Conservation (phyloP, 73 alveolate genomes). For the Paramecium primaurelia region DNA sequence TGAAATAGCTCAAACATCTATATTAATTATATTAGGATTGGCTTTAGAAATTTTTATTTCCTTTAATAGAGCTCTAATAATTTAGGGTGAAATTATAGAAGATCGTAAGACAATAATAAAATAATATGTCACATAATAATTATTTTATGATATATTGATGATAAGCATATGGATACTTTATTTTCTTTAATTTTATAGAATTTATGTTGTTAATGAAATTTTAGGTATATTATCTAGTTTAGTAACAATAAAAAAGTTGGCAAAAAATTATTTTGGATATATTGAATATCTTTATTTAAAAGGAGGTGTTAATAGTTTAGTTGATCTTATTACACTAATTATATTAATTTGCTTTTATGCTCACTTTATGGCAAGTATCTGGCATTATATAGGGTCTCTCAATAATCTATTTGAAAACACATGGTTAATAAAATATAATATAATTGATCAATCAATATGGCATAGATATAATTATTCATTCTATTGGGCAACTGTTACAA, state of each 20-base stretch:
- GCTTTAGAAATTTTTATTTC: neutral
- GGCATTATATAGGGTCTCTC: neutral
- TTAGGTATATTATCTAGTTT: neutral
- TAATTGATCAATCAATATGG: neutral
- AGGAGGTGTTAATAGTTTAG: neutral
- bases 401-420: neutral
- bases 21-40: neutral
- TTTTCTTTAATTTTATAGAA: neutral
- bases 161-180: neutral
- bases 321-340: neutral
- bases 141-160: neutral
- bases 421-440: neutral
- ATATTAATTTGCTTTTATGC: neutral
- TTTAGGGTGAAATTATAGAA: neutral
- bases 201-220: neutral
- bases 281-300: neutral
- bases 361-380: conserved; percentile 4
- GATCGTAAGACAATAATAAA: neutral
- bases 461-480: conserved; percentile 31
- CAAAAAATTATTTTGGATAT: neutral
- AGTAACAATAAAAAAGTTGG: neutral
- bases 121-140: neutral
- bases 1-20: neutral
- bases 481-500: conserved; percentile 60
- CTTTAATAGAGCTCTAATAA: neutral